Percentiles rank a stretch among this genome's conserved stretches.
These are phyloP conservation scores for Trichoderma hamatum DNA, from an alignment of 2,329 filamentous ascomycete species.

Conservation along the genomic window DNA sequence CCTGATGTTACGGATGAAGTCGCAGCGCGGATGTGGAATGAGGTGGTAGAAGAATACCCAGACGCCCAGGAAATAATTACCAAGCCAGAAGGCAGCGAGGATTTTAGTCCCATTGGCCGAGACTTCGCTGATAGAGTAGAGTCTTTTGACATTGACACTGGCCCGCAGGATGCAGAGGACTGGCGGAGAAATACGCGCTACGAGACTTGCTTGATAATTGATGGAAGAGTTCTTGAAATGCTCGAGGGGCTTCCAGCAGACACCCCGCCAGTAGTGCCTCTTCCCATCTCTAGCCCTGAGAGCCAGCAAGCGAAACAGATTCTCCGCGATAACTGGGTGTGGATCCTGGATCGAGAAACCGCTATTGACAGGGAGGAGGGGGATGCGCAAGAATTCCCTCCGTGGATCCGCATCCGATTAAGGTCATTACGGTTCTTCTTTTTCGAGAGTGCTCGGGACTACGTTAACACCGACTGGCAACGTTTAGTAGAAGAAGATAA, in stretches of 20 bases:
- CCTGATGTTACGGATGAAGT: background rate
- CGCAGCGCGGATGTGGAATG: background rate
- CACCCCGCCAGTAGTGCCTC: too few species aligned
- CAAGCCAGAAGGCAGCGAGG: background rate
- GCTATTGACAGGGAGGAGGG: background rate
- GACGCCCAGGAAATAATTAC: background rate
- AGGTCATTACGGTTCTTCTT: background rate
- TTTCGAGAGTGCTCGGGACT: background rate
- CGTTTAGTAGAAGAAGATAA: background rate
- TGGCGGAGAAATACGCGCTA: background rate
- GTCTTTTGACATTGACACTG: background rate
- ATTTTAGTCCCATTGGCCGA: background rate
- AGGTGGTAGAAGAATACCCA: background rate
- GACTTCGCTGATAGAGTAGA: background rate
- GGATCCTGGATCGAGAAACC: background rate
- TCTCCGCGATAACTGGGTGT: background rate
- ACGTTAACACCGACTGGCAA: background rate
- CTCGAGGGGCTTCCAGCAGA: background rate
- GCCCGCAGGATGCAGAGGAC: background rate
- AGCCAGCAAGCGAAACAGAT: too few species aligned
- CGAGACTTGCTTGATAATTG: background rate
- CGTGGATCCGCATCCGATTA: background rate
- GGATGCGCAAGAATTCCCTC: background rate
- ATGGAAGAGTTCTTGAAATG: background rate
- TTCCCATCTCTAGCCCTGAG: too few species aligned